Conservation (phyloP, 1,284 basidiomycete genomes). For the Naganishia sp. region DNA sequence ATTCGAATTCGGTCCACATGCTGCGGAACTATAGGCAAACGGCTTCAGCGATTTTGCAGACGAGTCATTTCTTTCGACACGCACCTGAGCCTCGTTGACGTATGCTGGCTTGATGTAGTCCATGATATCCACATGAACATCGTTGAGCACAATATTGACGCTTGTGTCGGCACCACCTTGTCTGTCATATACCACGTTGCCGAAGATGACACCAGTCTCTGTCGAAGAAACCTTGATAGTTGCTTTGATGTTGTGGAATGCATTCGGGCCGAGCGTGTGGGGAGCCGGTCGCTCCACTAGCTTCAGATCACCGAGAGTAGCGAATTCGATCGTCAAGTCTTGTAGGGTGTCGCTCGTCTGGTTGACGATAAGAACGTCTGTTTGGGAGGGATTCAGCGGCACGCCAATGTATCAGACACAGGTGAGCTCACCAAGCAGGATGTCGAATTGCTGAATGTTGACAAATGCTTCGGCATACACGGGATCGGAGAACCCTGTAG, state of each 20-base stretch:
- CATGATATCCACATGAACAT: constrained; percentile 99
- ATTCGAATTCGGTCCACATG: constrained; percentile 98
- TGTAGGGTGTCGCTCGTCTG: constrained; percentile 93
- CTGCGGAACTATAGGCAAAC: constrained; percentile 70
- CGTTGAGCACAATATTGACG: constrained; percentile 80
- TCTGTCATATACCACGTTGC: constrained; percentile 97
- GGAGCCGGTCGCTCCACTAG: constrained; percentile 92
- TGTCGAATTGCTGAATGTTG: constrained; percentile 98
- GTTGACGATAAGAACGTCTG: constrained; percentile 94
- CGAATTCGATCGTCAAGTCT: constrained; percentile 96
- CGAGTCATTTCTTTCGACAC: constrained; percentile 37
- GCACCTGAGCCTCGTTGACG: constrained; percentile 89
- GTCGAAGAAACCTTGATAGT: constrained; percentile 98
- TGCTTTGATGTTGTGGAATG: constrained; percentile 98
- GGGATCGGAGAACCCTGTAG: constrained; percentile 89
- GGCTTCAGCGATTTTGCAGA: constrained; percentile 17
- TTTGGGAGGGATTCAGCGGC: constrained; percentile 2
- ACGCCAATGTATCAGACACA: constrained; percentile 19
- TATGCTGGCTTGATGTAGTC: constrained; percentile 98
- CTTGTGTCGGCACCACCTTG: constrained; percentile 79
- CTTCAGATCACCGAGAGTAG: constrained; percentile 95
- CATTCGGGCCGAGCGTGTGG: constrained; percentile 91
- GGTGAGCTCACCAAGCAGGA: constrained; percentile 68
- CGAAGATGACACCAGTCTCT: constrained; percentile 92
- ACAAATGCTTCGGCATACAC: constrained; percentile 99